A percentile compares a stretch with the other conserved stretches of the same genome.
Conservation (phyloP, 768 basidiomycete genomes). For the Trametes gibbosa region DNA sequence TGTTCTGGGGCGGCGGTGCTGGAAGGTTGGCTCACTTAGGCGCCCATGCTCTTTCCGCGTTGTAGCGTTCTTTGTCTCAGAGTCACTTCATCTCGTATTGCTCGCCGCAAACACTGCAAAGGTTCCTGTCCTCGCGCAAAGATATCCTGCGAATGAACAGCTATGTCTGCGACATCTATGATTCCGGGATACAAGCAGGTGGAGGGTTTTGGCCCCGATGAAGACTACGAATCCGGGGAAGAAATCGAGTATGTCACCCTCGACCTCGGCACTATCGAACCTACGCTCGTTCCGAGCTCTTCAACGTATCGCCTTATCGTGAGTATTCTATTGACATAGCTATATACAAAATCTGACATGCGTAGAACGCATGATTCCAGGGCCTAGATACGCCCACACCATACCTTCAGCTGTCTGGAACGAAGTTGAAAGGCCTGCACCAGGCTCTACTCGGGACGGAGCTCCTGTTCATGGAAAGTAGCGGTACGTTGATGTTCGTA, state of each 20-base stretch:
- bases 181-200: conserved; percentile 63
- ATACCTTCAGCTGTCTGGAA: conserved; percentile 73
- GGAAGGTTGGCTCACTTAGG: neutral
- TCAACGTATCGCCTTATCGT: conserved; percentile 74
- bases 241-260: conserved; percentile 69
- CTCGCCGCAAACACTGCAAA: no score
- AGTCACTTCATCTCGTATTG: no score
- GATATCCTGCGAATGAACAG: no score
- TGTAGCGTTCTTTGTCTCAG: neutral
- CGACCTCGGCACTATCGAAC: conserved; percentile 69
- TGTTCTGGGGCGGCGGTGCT: conserved; percentile 8
- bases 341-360: neutral
- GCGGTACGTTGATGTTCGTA: conserved; percentile 39
- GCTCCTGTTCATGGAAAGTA: conserved; percentile 68
- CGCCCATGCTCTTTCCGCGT: neutral
- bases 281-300: conserved; percentile 70
- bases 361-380: conserved; percentile 27
- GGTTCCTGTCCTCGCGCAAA: no score
- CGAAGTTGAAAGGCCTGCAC: conserved; percentile 68
- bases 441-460: conserved; percentile 72
- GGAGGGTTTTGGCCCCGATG: conserved; percentile 62
- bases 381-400: conserved; percentile 78
- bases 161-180: no score
- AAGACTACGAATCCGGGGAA: conserved; percentile 61
- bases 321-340: conserved; percentile 30